phyloP scores from a whole-genome alignment of 1,284 basidiomycete species.

The Anthracocystis panici-leucophaei region DNA sequence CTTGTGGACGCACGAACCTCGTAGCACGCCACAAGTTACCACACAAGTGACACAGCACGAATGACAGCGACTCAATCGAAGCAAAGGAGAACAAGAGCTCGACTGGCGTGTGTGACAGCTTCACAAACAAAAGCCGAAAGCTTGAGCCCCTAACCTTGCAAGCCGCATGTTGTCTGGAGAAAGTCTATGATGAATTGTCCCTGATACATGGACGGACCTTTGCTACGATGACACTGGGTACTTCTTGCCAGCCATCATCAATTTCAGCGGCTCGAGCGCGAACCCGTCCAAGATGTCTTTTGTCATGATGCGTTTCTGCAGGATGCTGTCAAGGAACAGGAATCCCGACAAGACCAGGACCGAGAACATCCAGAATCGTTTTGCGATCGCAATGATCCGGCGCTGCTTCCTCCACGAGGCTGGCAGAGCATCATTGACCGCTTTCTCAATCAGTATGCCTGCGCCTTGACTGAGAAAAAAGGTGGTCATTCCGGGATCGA shows the following conservation, averaged over 20 bases:
- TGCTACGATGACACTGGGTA: conserved; percentile 16
- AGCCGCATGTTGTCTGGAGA: no score
- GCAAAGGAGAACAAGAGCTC: not conserved
- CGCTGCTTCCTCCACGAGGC: conserved; percentile 24
- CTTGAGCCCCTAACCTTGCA: no score
- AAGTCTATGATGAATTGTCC: conserved; percentile 21
- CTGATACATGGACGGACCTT: not conserved
- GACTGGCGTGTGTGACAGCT: not conserved
- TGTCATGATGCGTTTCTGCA: conserved; percentile 28
- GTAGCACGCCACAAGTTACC: no score
- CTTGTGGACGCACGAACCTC: not conserved
- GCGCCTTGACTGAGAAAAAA: conserved; percentile 41
- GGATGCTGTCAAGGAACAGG: conserved; percentile 31
- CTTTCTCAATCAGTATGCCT: conserved; percentile 30
- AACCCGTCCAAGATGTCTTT: conserved; percentile 38
- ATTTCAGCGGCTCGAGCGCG: conserved; percentile 6
- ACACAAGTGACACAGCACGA: no score
- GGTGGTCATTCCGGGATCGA: conserved; percentile 35
- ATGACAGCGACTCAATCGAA: no score
- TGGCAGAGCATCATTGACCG: conserved; percentile 24
- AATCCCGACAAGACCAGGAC: conserved; percentile 28
- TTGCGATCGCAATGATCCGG: conserved; percentile 1
- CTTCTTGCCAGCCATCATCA: conserved; percentile 35
- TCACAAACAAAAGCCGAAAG: not conserved
- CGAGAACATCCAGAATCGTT: conserved; percentile 32